Conservation (phyloP, 805 yeast species). For the Candida takata region DNA sequence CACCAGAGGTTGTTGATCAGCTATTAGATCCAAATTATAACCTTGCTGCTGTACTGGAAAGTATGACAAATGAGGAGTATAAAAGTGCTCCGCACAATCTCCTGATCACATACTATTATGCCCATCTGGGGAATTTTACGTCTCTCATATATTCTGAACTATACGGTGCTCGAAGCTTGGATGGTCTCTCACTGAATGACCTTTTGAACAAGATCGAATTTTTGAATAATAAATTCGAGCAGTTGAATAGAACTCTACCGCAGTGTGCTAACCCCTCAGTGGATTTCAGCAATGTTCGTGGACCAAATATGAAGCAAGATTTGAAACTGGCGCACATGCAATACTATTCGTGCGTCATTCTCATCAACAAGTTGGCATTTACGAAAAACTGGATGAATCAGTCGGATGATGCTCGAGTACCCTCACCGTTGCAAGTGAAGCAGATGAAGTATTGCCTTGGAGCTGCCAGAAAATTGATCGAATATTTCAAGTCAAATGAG, state of each 20-base stretch:
- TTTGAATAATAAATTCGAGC: conserved; percentile 14
- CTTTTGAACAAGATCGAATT: conserved; percentile 13
- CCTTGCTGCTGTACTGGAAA: conserved; percentile 1
- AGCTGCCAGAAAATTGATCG: conserved; percentile 16
- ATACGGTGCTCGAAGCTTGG: conserved; percentile 16
- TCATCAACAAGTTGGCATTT: conserved; percentile 23
- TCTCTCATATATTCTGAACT: conserved; percentile 14
- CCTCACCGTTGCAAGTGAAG: neutral
- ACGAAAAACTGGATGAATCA: conserved; percentile 6
- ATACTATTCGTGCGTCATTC: conserved; percentile 15
- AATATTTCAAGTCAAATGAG: conserved; percentile 4
- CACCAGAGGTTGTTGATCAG: conserved; percentile 1
- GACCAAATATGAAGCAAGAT: conserved; percentile 6
- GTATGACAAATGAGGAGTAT: neutral
- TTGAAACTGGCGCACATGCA: conserved; percentile 14
- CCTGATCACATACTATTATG: conserved; percentile 7
- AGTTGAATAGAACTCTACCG: conserved; percentile 8
- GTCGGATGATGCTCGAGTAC: neutral
- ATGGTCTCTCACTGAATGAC: conserved; percentile 12
- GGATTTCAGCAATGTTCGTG: conserved; percentile 3
- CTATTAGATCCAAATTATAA: conserved; percentile 6
- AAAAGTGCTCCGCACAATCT: conserved; percentile 5
- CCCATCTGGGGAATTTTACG: conserved; percentile 8
- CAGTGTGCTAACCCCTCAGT: conserved; percentile 9
- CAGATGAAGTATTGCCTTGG: conserved; percentile 16